These are phyloP conservation scores for Parsonsia alboflavescens DNA, from an alignment of 257 asterid genomes.

Conservation along the genomic window DNA sequence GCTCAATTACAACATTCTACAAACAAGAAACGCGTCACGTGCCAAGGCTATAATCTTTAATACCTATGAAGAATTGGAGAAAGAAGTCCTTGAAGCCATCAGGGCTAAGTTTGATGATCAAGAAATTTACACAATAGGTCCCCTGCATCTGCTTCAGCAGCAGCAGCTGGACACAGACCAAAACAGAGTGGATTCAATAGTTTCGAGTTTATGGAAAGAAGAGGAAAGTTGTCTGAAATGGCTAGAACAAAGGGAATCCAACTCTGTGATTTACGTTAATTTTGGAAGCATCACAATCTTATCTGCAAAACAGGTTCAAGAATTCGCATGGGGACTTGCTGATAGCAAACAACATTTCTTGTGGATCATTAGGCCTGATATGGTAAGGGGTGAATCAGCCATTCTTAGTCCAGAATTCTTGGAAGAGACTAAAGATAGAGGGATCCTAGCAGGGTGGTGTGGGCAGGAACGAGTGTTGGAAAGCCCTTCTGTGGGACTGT, in stretches of 20 bases:
- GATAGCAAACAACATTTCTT: conserved; percentile 37
- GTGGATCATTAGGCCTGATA: conserved; percentile 63
- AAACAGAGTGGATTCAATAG: conserved; percentile 23
- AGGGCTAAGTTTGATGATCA: conserved; percentile 21
- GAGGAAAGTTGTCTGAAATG: conserved; percentile 46
- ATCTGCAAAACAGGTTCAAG: conserved; percentile 40
- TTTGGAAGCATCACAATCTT: conserved; percentile 62
- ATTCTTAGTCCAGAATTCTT: conserved; percentile 38
- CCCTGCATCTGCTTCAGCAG: conserved; percentile 43
- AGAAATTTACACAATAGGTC: conserved; percentile 46
- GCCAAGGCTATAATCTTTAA: conserved; percentile 51
- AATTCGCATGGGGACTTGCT: conserved; percentile 74
- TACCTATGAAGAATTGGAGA: conserved; percentile 52
- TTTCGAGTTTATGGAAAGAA: conserved; percentile 57
- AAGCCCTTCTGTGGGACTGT: conserved; percentile 46
- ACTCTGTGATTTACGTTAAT: conserved; percentile 57
- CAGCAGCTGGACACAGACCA: conserved; percentile 11
- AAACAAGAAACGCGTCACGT: conserved; percentile 36
- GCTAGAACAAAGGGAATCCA: conserved; percentile 39
- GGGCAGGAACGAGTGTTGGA: conserved; percentile 49
- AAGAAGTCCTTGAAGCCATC: conserved; percentile 42
- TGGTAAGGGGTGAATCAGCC: conserved; percentile 43
- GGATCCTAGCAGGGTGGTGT: conserved; percentile 61
- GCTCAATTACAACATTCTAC: conserved; percentile 45
- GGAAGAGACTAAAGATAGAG: conserved; percentile 39